Evolutionary conservation across 306 rosid species (phyloP).

Genomic region (Gastrolobium bilobum): DNA sequence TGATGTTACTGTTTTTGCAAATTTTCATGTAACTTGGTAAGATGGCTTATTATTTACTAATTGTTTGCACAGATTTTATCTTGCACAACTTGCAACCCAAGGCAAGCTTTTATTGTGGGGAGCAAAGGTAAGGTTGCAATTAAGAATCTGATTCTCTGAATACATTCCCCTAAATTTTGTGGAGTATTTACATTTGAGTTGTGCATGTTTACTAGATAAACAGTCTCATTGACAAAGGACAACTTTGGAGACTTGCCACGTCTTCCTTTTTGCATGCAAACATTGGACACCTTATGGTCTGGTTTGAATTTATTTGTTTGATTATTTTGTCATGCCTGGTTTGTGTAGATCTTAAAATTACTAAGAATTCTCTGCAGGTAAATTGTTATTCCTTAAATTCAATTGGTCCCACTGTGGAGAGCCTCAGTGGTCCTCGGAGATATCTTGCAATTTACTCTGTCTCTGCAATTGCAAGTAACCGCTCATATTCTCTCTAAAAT

Average conservation of each 20-base stretch:
- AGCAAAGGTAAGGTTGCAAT: slow-evolving; percentile 76
- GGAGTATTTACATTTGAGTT: slow-evolving; percentile 33
- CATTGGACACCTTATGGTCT: slow-evolving; percentile 84
- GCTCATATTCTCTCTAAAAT: slow-evolving; percentile 59
- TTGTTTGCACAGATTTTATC: slow-evolving; percentile 62
- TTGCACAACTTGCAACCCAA: slow-evolving; percentile 79
- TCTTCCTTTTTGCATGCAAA: slow-evolving; percentile 93
- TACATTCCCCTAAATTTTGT: not conserved
- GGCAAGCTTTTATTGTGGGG: slow-evolving; percentile 86
- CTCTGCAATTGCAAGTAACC: slow-evolving; percentile 93
- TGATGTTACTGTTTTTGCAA: slow-evolving; percentile 19
- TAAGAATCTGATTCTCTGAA: slow-evolving; percentile 37
- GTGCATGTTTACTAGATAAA: slow-evolving; percentile 64
- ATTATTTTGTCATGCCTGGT: slow-evolving; percentile 32
- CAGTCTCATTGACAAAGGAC: slow-evolving; percentile 81
- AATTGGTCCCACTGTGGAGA: slow-evolving; percentile 88
- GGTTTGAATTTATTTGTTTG: slow-evolving; percentile 41
- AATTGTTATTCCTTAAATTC: slow-evolving; percentile 90
- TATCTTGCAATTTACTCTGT: slow-evolving; percentile 80
- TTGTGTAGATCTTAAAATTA: slow-evolving; percentile 27
- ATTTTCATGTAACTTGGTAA: slow-evolving; percentile 10
- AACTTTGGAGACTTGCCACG: slow-evolving; percentile 87
- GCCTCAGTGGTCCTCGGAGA: slow-evolving; percentile 78
- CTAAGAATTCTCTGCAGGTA: slow-evolving; percentile 56
- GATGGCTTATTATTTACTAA: slow-evolving; percentile 35